Percentiles rank a stretch among this genome's conserved stretches.
These are phyloP conservation scores for Alternaria ethzedia DNA, from an alignment of 2,329 filamentous ascomycete genomes.

Conservation along the genomic window DNA sequence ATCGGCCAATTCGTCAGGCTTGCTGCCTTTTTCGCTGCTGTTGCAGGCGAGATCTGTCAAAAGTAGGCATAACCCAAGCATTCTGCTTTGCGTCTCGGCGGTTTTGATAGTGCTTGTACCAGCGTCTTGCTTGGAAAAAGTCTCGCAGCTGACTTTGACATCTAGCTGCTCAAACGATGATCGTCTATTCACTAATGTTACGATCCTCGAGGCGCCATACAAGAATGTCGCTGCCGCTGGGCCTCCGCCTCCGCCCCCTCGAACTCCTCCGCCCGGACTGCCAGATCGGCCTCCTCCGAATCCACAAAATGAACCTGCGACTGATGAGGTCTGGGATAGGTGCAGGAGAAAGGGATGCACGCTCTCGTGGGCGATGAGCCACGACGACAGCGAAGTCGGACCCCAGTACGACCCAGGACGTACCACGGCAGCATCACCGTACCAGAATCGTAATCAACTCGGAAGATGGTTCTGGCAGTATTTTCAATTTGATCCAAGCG, in stretches of 20 bases:
- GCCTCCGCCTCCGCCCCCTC: background rate
- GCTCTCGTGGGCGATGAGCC: conserved; percentile 18
- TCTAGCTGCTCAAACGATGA: background rate
- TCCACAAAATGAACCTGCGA: background rate
- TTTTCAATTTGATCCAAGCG: background rate
- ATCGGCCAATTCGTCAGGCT: background rate
- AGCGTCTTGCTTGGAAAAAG: background rate
- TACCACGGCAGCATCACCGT: conserved; percentile 8
- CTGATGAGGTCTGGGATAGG: conserved; percentile 16
- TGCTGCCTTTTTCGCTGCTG: background rate
- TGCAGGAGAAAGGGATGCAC: conserved; percentile 21
- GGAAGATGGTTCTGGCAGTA: conserved; percentile 11
- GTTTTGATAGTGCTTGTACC: background rate
- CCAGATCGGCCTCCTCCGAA: too few species aligned
- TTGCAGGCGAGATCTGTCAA: background rate
- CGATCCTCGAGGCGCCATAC: background rate
- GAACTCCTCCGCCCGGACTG: background rate
- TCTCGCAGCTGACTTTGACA: background rate
- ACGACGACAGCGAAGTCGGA: conserved; percentile 15
- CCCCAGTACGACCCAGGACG: conserved; percentile 13
- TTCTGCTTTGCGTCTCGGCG: background rate
- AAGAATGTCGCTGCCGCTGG: background rate
- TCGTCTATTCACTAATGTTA: background rate
- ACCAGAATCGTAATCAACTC: too few species aligned
- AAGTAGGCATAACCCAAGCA: background rate